A percentile compares a stretch with the other conserved stretches of the same genome.
Evolutionary conservation across 2,329 filamentous ascomycete species (phyloP).

Genomic region (Xylaria arbuscula): DNA sequence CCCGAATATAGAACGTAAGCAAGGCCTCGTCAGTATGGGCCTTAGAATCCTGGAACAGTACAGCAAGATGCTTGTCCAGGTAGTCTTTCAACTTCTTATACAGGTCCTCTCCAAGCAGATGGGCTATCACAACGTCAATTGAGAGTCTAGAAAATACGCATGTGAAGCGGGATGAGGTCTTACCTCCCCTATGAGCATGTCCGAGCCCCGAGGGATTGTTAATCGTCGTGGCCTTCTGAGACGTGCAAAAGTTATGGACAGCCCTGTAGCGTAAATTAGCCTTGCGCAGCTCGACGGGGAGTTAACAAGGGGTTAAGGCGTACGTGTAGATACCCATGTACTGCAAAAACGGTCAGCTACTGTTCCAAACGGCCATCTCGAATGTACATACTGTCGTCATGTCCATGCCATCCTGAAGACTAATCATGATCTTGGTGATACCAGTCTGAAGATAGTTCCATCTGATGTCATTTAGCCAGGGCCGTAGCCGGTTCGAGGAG

Average conservation of each 20-base stretch:
- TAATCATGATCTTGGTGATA: constrained; percentile 92
- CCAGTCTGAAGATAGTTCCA: constrained; percentile 91
- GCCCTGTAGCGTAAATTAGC: constrained; percentile 67
- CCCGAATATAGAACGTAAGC: constrained; percentile 91
- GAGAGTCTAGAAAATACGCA: constrained; percentile 28
- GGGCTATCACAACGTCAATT: constrained; percentile 66
- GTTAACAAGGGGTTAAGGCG: constrained; percentile 40
- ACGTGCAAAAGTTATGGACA: constrained; percentile 99
- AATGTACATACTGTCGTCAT: constrained; percentile 77
- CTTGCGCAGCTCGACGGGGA: constrained; percentile 1
- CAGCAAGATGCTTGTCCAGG: constrained; percentile 79
- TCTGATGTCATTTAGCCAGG: constrained; percentile 58
- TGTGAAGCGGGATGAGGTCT: neutral
- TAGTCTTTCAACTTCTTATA: constrained; percentile 93
- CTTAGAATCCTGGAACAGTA: constrained; percentile 77
- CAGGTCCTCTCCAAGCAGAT: constrained; percentile 93
- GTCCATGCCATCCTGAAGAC: constrained; percentile 91
- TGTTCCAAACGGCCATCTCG: constrained; percentile 9
- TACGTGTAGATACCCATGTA: constrained; percentile 98
- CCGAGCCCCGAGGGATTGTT: constrained; percentile 57
- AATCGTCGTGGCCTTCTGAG: constrained; percentile 87
- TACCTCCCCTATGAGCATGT: constrained; percentile 77
- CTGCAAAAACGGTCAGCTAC: constrained; percentile 52
- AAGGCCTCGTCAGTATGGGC: constrained; percentile 90
- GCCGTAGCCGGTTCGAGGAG: constrained; percentile 22